These are phyloP conservation scores for Batkoa obscura DNA, from an alignment of 371 early-diverging fungal species.

Conservation along the genomic window DNA sequence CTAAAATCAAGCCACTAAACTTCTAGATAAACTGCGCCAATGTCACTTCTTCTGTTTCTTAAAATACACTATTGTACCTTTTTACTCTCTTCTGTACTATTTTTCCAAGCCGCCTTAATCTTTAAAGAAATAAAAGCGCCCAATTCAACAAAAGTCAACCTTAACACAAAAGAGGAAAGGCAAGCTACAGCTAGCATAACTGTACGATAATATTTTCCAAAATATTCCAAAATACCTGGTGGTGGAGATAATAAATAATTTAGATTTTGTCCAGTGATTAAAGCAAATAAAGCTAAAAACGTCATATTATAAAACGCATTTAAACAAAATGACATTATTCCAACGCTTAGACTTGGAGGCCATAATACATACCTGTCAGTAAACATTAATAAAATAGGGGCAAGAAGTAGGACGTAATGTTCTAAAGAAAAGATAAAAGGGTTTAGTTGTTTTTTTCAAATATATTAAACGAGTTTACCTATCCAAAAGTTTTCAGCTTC, in stretches of 20 bases:
- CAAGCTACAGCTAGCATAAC: background rate
- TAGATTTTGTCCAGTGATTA: conserved; percentile 28
- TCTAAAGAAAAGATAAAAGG: conserved; percentile 13
- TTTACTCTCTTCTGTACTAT: too few relatives aligned
- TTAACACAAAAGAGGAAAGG: background rate
- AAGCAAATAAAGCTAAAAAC: conserved; percentile 24
- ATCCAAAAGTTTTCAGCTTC: conserved; percentile 39
- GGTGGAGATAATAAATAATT: conserved; percentile 38
- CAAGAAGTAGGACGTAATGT: conserved; percentile 25
- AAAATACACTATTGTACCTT: too few relatives aligned
- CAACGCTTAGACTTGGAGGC: conserved; percentile 24
- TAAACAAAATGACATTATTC: conserved; percentile 27
- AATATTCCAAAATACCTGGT: conserved; percentile 15
- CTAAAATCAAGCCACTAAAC: too few relatives aligned
- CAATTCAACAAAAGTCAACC: conserved; percentile 4
- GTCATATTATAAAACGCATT: conserved; percentile 34
- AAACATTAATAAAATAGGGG: conserved; percentile 35
- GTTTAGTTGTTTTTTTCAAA: too few relatives aligned
- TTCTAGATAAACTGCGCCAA: too few relatives aligned
- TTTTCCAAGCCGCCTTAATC: too few relatives aligned
- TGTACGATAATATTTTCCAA: conserved; percentile 2
- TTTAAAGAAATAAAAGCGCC: too few relatives aligned
- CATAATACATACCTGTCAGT: conserved; percentile 29
- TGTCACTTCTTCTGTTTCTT: too few relatives aligned
- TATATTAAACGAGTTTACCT: conserved; percentile 15